Base-by-base conservation (phyloP, 768 basidiomycete species). In the Dioszegia crocea region DNA sequence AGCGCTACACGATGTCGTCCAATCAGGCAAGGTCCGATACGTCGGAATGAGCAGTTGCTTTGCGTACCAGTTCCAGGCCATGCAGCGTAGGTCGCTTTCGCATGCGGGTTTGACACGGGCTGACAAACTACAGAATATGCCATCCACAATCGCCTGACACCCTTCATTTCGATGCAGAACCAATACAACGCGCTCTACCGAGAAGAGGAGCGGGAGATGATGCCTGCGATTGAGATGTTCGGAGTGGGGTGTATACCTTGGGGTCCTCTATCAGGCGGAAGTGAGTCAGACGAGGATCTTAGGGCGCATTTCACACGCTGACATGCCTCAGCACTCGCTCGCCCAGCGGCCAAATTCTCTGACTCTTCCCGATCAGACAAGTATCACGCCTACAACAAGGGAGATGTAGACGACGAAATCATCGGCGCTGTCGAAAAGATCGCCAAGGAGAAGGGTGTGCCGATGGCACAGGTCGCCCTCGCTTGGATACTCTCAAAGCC, bases 81-180 rank as follows among this genome's bases (percentile, higher is more conserved):
- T 73, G 71, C 71, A 73, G 58, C 66, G 71, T 73, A 56, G 56
- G 71, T 67, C 1, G 9, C 29, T 31, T 24, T 38, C 17, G n/a
- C n/a, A n/a, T n/a, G n/a, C n/a, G n/a, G n/a, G n/a, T n/a, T n/a
- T n/a, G n/a, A n/a, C n/a, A n/a, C n/a, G n/a, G n/a, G n/a, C n/a
- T n/a, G n/a, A n/a, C n/a, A n/a, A n/a, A n/a, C n/a, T n/a, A n/a
- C 36, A 85, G 84, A 83, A 70, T 85, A 85, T 63, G 85, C 85
- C 0, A 82, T 85, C 56, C 71, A 79, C 40, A 82, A 86, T 69
- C 79, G 79, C 2, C 82, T 83, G 79, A 83, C 83, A 3, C 80
- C 77, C 59, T 86, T 87, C 75, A 84, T 86, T 66, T 83, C 83
- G 0, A 85, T 86, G 85, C 85, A 86, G 71, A 86, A 86, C 65